These are phyloP conservation scores for Pisolithus albus DNA, from an alignment of 768 basidiomycete genomes.

Conservation along the genomic window DNA sequence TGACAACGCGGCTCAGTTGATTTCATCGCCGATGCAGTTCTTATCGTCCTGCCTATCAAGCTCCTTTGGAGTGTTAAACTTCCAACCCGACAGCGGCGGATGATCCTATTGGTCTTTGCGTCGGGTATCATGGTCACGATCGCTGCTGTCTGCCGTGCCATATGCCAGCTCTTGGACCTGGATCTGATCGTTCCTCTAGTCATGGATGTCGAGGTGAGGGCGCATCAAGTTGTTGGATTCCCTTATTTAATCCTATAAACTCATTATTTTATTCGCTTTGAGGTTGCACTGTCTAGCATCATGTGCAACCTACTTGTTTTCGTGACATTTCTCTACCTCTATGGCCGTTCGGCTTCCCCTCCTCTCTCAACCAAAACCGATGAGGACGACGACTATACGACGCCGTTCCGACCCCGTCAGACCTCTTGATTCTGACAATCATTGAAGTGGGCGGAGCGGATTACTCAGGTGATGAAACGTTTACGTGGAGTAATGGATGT, in stretches of 20 bases:
- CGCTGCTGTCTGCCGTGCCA: slow-evolving; percentile 3
- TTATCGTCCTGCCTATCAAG: slow-evolving; percentile 9
- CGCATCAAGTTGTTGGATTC: neutral
- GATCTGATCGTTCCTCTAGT: slow-evolving; percentile 1
- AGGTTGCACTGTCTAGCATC: slow-evolving; percentile 12
- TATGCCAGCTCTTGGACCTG: slow-evolving; percentile 4
- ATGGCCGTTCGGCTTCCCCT: neutral
- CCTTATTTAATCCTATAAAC: neutral
- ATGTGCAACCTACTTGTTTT: slow-evolving; percentile 11
- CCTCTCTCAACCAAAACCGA: neutral
- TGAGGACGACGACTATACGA: neutral
- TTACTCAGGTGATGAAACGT: no score
- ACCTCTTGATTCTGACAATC: no score
- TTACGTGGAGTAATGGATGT: no score
- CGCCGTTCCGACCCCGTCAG: no score
- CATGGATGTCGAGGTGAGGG: slow-evolving; percentile 12
- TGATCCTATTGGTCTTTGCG: slow-evolving; percentile 6
- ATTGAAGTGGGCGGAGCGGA: no score
- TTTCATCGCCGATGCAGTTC: slow-evolving; percentile 12
- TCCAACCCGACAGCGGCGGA: slow-evolving; percentile 1
- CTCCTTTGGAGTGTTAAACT: slow-evolving; percentile 4
- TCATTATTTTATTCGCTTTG: neutral
- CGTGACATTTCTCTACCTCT: slow-evolving; percentile 6
- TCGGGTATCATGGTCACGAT: slow-evolving; percentile 6
- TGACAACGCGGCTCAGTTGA: slow-evolving; percentile 9